Evolutionary conservation across 1,284 basidiomycete genomes (phyloP), one percentile per base, ranked within the genome.

Genomic region (Paramarasmius palmivorus): DNA sequence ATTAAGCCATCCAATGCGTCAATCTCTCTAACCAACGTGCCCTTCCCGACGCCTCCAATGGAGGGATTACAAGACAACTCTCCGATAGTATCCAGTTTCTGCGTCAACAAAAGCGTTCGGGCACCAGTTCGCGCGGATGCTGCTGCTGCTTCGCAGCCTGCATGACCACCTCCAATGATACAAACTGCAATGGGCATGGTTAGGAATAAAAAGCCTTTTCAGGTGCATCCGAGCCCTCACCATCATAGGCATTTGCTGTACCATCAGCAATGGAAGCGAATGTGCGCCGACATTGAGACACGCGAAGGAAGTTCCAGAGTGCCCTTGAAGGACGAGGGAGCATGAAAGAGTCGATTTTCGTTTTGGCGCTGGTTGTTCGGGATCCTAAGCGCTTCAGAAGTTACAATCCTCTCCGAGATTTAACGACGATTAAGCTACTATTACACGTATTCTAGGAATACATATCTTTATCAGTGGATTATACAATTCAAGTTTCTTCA

Each of bases 31-130:
- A 95, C 90, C 26, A 96, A 75, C 0, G 89, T 94, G 9, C 93
- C 93, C 69, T 96, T 95, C 2, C 93, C 93, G 7, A 96, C 88
- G 20, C 93, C 89, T 4, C 89, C 92, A 57, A 93, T 88, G 1
- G 89, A 92, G 2, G 93, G 93, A 66, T 96, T 95, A 65, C 93
- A 95, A 17, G 92, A 94, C 62, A 95, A 77, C 64, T 93, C 92
- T 36, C 93, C 93, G 36, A 95, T 82, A 1, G 86, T 93, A 49
- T 88, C 83, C 19, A 89, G 66, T 52, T 81, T 86, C 63, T 93
- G 91, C 0, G 93, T 95, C 50, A 96, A 69, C 3, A 96, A 76
- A 2, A 93, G 61, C 0, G 93, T 95, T 56, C 79, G 75, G 1
- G 92, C 91, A 1, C 93, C 92, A 0, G 87, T 84, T 32, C 93